phyloP scores from a whole-genome alignment of 202 grass and related monocot species.

The Elaeis oleifera region DNA sequence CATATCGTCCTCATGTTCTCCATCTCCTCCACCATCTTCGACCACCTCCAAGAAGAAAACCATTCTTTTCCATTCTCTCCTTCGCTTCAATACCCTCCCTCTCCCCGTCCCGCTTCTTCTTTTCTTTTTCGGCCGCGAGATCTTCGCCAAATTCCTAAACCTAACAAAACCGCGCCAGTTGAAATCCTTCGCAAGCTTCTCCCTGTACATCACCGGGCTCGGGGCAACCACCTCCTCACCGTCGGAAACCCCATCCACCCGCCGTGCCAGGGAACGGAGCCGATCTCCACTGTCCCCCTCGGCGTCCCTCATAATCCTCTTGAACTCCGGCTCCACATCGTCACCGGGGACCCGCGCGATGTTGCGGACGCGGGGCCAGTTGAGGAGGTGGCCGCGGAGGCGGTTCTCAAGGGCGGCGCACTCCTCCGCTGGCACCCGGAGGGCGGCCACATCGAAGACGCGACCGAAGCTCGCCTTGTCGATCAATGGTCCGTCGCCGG shows the following conservation, averaged over 20 bases:
- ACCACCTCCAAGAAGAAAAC: conserved; percentile 37
- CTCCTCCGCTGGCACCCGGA: conserved; percentile 60
- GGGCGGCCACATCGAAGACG: conserved; percentile 58
- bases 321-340: conserved; percentile 33
- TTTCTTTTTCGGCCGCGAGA: conserved; percentile 60
- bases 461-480: conserved; percentile 37
- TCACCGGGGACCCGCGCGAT: conserved; percentile 47
- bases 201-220: conserved; percentile 44
- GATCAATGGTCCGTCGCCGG: not conserved
- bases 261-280: conserved; percentile 6
- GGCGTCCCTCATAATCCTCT: conserved; percentile 13
- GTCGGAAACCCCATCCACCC: not conserved
- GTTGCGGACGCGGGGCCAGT: conserved; percentile 77
- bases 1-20: conserved; percentile 10
- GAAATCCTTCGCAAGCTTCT: conserved; percentile 70
- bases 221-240: not conserved
- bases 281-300: conserved; percentile 14
- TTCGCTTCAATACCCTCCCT: not conserved
- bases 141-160: conserved; percentile 66
- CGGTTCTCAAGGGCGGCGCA: conserved; percentile 71
- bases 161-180: conserved; percentile 60
- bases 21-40: not conserved
- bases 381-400: conserved; percentile 83
- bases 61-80: conserved; percentile 22
- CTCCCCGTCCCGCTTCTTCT: conserved; percentile 9